These are phyloP conservation scores for Geosmithia morbida DNA, from an alignment of 2,329 filamentous ascomycete species.

Conservation along the genomic window DNA sequence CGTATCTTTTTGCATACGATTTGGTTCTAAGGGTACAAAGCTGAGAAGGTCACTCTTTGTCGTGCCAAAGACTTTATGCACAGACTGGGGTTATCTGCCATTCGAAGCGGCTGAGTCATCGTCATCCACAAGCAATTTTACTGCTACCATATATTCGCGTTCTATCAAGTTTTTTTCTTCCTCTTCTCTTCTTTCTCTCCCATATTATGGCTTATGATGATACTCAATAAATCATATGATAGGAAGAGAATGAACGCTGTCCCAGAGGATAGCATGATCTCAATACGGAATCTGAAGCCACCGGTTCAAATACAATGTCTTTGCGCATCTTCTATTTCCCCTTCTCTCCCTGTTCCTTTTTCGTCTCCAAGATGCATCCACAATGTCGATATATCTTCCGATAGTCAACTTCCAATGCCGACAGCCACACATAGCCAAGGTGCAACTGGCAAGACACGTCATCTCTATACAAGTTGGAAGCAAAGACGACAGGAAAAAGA, in stretches of 20 bases:
- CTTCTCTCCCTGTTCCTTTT: not conserved
- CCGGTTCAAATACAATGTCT: not conserved
- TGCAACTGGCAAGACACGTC: not conserved
- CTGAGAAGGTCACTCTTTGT: not conserved
- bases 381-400: no score
- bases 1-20: no score
- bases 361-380: not conserved
- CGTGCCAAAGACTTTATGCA: not conserved
- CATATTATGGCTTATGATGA: slow-evolving; percentile 44
- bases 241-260: slow-evolving; percentile 55
- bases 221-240: slow-evolving; percentile 40
- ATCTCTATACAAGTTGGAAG: not conserved
- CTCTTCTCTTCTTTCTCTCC: slow-evolving; percentile 8
- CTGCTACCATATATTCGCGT: not conserved
- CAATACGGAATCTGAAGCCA: slow-evolving; percentile 48
- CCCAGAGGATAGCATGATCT: slow-evolving; percentile 42
- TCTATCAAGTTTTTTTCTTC: slow-evolving; percentile 12
- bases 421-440: no score
- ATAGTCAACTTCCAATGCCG: no score
- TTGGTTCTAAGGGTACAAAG: no score
- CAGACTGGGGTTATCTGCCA: not conserved
- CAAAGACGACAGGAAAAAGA: not conserved
- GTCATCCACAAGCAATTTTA: not conserved
- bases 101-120: not conserved
- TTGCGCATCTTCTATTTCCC: not conserved